A percentile compares a stretch with the other conserved stretches of the same genome.
phyloP scores from a whole-genome alignment of 1,284 basidiomycete species.

The Lentinula novae-zelandiae region DNA sequence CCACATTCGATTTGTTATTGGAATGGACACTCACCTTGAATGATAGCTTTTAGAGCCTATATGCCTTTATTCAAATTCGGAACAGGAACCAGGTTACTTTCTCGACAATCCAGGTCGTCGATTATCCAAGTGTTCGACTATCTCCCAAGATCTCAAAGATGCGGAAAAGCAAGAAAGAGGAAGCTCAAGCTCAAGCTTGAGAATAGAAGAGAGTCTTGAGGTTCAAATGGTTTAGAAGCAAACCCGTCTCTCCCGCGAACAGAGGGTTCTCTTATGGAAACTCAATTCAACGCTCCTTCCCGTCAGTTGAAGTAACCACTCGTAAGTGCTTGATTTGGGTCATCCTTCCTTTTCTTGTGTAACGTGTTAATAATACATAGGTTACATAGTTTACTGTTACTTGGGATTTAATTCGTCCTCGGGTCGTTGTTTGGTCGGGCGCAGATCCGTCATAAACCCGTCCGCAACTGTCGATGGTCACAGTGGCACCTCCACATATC shows the following conservation, averaged over 20 bases:
- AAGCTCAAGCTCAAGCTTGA: too few relatives aligned
- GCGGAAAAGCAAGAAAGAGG: too few relatives aligned
- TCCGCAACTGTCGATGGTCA: not conserved
- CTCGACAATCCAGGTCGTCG: too few relatives aligned
- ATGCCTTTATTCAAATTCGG: too few relatives aligned
- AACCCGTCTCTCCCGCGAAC: not conserved
- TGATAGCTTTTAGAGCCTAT: too few relatives aligned
- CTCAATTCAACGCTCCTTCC: not conserved
- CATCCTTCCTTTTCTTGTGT: not conserved
- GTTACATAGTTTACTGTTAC: not conserved
- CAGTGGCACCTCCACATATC: not conserved
- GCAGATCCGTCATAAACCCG: not conserved
- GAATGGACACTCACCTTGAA: not conserved
- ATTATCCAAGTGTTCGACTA: too few relatives aligned
- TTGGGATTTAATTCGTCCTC: not conserved
- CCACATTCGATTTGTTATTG: not conserved
- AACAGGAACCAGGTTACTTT: too few relatives aligned
- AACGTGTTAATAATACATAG: not conserved
- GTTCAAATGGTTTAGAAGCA: not conserved
- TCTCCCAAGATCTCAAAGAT: too few relatives aligned
- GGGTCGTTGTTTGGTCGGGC: not conserved
- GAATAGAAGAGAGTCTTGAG: not conserved
- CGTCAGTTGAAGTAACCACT: not conserved
- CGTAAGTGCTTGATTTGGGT: not conserved
- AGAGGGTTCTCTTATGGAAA: not conserved